Conservation (phyloP, 805 yeast species). For the Metschnikowia sp. region DNA sequence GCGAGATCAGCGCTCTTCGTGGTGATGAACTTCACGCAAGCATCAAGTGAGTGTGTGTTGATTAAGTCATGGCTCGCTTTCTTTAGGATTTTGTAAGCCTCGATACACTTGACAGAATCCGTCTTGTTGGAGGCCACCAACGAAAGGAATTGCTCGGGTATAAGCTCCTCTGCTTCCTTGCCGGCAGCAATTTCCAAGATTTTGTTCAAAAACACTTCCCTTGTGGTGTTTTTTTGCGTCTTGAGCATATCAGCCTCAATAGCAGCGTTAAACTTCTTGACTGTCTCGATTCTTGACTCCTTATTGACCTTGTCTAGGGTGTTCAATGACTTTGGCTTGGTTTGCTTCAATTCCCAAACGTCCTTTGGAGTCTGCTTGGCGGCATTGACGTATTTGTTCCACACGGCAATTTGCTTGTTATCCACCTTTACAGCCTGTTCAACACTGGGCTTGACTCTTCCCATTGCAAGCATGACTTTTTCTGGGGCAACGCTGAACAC, state of each 20-base stretch:
- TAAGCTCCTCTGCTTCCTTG: slow-evolving; percentile 21
- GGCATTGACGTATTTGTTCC: slow-evolving; percentile 68
- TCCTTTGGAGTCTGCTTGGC: slow-evolving; percentile 56
- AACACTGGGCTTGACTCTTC: slow-evolving; percentile 76
- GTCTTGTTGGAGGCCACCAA: slow-evolving; percentile 12
- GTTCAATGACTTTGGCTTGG: slow-evolving; percentile 37
- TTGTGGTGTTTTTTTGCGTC: slow-evolving; percentile 39
- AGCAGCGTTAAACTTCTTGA: slow-evolving; percentile 32
- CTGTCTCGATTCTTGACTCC: slow-evolving; percentile 14
- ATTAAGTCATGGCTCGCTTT: slow-evolving; percentile 27
- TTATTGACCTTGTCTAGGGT: slow-evolving; percentile 18
- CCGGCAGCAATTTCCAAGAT: slow-evolving; percentile 35
- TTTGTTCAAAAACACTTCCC: slow-evolving; percentile 44
- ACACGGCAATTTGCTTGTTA: slow-evolving; percentile 64
- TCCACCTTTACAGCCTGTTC: slow-evolving; percentile 67
- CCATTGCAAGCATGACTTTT: slow-evolving; percentile 79
- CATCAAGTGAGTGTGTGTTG: slow-evolving; percentile 16
- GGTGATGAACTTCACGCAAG: slow-evolving; percentile 24
- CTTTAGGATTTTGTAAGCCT: slow-evolving; percentile 27
- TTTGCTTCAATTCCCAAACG: slow-evolving; percentile 50
- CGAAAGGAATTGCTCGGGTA: slow-evolving; percentile 16
- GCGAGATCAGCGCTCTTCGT: slow-evolving; percentile 35
- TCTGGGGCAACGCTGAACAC: slow-evolving; percentile 82
- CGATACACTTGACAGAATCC: slow-evolving; percentile 36
- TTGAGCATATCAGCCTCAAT: slow-evolving; percentile 43